Percentiles rank a stretch among this genome's conserved stretches.
These are phyloP conservation scores for Sporothrix brasiliensis DNA, from an alignment of 2,329 filamentous ascomycete species.

Conservation along the genomic window DNA sequence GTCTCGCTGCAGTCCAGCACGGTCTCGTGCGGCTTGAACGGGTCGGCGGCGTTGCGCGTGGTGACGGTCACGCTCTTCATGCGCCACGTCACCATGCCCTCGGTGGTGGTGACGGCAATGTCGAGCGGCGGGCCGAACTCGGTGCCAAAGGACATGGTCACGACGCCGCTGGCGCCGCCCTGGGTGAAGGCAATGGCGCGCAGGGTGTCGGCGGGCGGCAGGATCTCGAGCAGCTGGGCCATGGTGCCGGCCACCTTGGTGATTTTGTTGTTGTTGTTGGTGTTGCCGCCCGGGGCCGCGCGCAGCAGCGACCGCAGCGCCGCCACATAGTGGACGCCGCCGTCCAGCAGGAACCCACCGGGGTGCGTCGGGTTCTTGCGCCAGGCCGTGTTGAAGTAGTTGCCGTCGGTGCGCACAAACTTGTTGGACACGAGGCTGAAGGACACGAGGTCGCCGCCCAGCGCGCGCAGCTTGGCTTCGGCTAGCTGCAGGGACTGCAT, in stretches of 20 bases:
- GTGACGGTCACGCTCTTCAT: slow-evolving; percentile 36
- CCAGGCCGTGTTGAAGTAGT: slow-evolving; percentile 58
- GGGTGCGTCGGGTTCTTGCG: slow-evolving; percentile 70
- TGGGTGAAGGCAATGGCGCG: slow-evolving; percentile 52
- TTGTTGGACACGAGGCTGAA: slow-evolving; percentile 50
- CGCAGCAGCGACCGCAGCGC: slow-evolving; percentile 62
- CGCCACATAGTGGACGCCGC: slow-evolving; percentile 72
- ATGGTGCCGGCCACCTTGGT: slow-evolving; percentile 59
- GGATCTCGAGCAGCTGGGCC: slow-evolving; percentile 55
- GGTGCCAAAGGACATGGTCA: slow-evolving; percentile 42
- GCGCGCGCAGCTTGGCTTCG: slow-evolving; percentile 35
- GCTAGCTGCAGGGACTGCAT: slow-evolving; percentile 37
- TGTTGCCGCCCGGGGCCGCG: slow-evolving; percentile 33
- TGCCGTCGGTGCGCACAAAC: slow-evolving; percentile 49
- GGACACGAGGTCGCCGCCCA: slow-evolving; percentile 41
- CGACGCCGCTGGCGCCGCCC: slow-evolving; percentile 38
- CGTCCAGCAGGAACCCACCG: slow-evolving; percentile 76
- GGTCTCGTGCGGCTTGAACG: slow-evolving; percentile 12
- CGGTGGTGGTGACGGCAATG: slow-evolving; percentile 40
- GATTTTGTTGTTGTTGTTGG: slow-evolving; percentile 43
- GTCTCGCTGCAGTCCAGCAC: slow-evolving; percentile 36
- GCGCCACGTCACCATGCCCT: slow-evolving; percentile 40
- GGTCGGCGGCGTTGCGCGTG: slow-evolving; percentile 23
- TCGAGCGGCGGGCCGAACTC: slow-evolving; percentile 41
- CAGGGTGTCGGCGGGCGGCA: slow-evolving; percentile 69